phyloP scores from a whole-genome alignment of 2,329 filamentous ascomycete genomes.

The Aspergillus pseudoglaucus region DNA sequence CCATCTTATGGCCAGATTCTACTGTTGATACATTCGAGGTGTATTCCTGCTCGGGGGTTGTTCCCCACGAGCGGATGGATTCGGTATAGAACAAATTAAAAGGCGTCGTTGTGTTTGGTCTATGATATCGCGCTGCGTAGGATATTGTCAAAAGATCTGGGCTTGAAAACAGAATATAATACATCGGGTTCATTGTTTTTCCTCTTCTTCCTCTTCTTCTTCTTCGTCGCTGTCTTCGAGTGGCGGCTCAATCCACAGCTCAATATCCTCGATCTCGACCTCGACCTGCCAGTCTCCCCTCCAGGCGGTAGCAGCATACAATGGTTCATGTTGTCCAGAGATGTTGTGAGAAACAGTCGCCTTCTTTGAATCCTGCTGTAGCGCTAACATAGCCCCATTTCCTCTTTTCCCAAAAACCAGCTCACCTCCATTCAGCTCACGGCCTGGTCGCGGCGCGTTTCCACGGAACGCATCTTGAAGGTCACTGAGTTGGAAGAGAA shows the following conservation, averaged over 20 bases:
- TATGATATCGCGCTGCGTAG: not conserved
- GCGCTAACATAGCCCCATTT: not conserved
- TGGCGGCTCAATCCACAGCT: not conserved
- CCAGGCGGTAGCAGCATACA: not conserved
- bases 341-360: not conserved
- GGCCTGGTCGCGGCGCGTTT: not conserved
- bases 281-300: not conserved
- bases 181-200: not conserved
- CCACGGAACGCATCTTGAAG: not conserved
- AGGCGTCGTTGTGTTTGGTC: not conserved
- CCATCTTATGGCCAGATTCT: not conserved
- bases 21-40: not conserved
- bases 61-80: not conserved
- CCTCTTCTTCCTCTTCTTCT: not conserved
- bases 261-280: not conserved
- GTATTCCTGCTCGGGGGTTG: not conserved
- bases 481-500: not conserved
- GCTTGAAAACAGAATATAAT: not conserved
- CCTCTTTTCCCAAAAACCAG: not conserved
- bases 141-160: not conserved
- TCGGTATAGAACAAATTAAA: not conserved
- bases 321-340: not conserved
- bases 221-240: not conserved
- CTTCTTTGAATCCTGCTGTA: not conserved
- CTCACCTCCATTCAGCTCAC: not conserved